Percentiles rank a stretch among this genome's conserved stretches.
Evolutionary conservation across 1,284 basidiomycete genomes (phyloP).

Genomic region (Fistulinella staudtii): DNA sequence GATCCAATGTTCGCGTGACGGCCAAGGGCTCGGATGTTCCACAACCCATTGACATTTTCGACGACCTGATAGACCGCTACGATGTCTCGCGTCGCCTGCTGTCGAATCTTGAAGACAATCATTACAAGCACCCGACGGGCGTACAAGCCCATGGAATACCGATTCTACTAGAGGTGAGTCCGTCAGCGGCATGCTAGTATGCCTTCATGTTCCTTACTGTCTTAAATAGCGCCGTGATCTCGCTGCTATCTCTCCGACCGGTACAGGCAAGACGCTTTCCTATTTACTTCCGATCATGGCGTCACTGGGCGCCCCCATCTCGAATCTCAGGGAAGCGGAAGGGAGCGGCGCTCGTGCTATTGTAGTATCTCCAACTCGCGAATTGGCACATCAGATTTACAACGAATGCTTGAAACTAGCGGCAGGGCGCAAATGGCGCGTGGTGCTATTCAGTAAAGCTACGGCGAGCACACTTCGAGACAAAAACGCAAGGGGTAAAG

Average conservation of each 20-base stretch:
- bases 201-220: not conserved
- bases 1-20: constrained; percentile 57
- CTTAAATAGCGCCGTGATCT: constrained; percentile 64
- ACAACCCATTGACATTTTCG: constrained; percentile 52
- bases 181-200: not conserved
- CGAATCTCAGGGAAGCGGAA: constrained; percentile 43
- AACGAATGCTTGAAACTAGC: constrained; percentile 87
- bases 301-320: constrained; percentile 57
- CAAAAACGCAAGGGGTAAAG: constrained; percentile 65
- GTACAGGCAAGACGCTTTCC: constrained; percentile 90
- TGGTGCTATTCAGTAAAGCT: constrained; percentile 82
- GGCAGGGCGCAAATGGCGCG: constrained; percentile 79
- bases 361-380: constrained; percentile 89
- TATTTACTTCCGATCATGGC: constrained; percentile 84
- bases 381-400: constrained; percentile 95
- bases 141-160: constrained; percentile 74
- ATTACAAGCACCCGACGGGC: constrained; percentile 63
- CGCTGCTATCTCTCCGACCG: constrained; percentile 90
- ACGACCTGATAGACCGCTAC: constrained; percentile 53
- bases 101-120: constrained; percentile 56
- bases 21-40: constrained; percentile 69
- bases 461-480: constrained; percentile 71
- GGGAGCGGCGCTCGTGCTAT: constrained; percentile 72
- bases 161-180: constrained; percentile 63
- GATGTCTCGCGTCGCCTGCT: constrained; percentile 54